Evolutionary conservation across 352 stramenopile genomes (phyloP), one percentile per base, ranked within the genome.

Genomic region (Phytopythium montanum): DNA sequence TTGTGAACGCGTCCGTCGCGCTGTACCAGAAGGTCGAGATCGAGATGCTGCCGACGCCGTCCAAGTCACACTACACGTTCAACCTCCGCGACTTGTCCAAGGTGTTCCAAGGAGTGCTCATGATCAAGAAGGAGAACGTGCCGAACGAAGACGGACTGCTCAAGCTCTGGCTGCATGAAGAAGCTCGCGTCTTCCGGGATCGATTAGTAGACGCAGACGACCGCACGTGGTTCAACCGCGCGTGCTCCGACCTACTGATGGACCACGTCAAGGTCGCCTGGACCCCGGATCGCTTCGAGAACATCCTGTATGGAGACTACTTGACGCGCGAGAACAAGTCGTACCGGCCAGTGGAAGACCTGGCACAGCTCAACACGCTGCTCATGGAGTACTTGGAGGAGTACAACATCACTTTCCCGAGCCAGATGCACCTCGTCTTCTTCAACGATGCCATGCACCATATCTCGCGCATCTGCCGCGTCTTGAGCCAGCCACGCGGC

Each of bases 391-490:
- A 96, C 59, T 59, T 98, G 7, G 93, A 98, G 61, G 93, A 98
- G 72, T 98, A 97, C 66, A 98, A 98, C 64, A 87, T 98, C 57
- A 96, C 85, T 25, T 97, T 96, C 59, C 82, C 92, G 14, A 94
- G 76, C 41, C 85, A 95, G 39, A 98, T 98, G 92, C 83, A 98
- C 63, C 69, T 98, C 29, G 93, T 98, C 16, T 97, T 98, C 65
- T 98, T 98, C 65, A 87, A 85, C 34, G 95, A 98, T 61, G 95
- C 95, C 0, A 95, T 98, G 56, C 80, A 96, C 33, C 95, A 98
- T 62, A 92, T 98, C 26, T 95, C 86, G 3, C 81, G 92, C 18
- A 97, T 98, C 36, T 94, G 86, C 59, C 86, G 95, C 21, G 91
- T 98, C 23, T 66, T 98, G 12, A 75, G 94, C 3, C 94, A 98